Evolutionary conservation across 257 asterid species (phyloP).

Genomic region (Ajuga chamaepitys): DNA sequence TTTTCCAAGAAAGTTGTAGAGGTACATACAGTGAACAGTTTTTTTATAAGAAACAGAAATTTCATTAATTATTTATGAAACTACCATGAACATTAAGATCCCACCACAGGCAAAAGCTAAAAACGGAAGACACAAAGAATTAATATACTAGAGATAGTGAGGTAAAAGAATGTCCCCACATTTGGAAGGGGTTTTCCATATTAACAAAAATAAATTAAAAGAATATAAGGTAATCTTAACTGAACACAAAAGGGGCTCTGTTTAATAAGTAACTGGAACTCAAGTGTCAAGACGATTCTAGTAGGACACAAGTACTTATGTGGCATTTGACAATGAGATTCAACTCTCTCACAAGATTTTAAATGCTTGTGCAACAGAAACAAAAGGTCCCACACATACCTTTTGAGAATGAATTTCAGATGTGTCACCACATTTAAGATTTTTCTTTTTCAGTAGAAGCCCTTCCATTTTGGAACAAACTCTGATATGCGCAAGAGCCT

Average conservation of each 20-base stretch:
- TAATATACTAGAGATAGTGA: not conserved
- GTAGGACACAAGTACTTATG: not conserved
- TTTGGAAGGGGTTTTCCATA: not conserved
- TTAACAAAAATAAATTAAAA: not conserved
- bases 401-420: conserved; percentile 80
- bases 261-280: not conserved
- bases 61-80: too few species aligned
- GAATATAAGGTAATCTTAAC: not conserved
- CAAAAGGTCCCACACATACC: conserved; percentile 34
- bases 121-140: not conserved
- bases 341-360: conserved; percentile 17
- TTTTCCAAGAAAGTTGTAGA: not conserved
- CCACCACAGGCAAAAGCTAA: not conserved
- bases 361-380: not conserved
- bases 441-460: conserved; percentile 71
- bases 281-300: not conserved
- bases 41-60: too few species aligned
- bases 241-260: not conserved
- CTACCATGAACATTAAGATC: not conserved
- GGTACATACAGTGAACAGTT: conserved; percentile 8
- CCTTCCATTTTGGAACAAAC: conserved; percentile 81
- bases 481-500: conserved; percentile 78
- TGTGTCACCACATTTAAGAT: conserved; percentile 69
- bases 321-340: conserved; percentile 51
- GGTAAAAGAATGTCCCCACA: not conserved